Evolutionary conservation across 805 yeast species (phyloP), one percentile per base, ranked within the genome.

Genomic region (Zygosaccharomyces kombuchaensis): DNA sequence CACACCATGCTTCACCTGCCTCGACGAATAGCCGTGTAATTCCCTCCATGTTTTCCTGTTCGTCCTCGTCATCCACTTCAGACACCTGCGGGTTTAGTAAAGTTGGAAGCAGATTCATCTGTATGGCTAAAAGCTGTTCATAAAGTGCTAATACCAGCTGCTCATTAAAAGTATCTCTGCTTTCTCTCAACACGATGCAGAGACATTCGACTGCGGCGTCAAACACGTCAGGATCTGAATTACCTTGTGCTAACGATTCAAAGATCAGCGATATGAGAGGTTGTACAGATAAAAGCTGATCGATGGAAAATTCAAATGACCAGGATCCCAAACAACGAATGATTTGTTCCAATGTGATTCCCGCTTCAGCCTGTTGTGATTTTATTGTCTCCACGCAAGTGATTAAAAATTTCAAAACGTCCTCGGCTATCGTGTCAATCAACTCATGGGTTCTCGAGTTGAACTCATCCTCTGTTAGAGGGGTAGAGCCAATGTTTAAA

Each of bases 1-100:
- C 85, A 65, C 88, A 93, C 99, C 99, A 93, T 1, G 95, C 77
- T 67, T 89, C 97, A 46, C 96, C 96, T 1, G 97, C 95, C 56
- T 89, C 95, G 6, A 89, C 86, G 62, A 85, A 87, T 35, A 93
- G 63, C 57, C 93, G 75, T 0, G 95, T 78, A 43, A 86, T 69
- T 10, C 85, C 80, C 46, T 82, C 82, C 58, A 85, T 76, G 31
- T 75, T 73, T 29, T 84, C 93, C 21, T 77, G 73, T 55, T 83
- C 91, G 46, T 78, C 81, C 43, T 68, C 65, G 26, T 67, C 53
- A 7, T 51, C 43, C 12, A 41, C 32, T 12, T 12, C 42, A 13
- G 31, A 22, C 4, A 31, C 41, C 26, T 17, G 32, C 32, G 62
- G 52, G n/a, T 45, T 46, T 1, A 40, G 40, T 37, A 59, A 40